Base-by-base conservation (phyloP, 176 grass and related monocot genomes). In the Dendrocalamus sinicus region DNA sequence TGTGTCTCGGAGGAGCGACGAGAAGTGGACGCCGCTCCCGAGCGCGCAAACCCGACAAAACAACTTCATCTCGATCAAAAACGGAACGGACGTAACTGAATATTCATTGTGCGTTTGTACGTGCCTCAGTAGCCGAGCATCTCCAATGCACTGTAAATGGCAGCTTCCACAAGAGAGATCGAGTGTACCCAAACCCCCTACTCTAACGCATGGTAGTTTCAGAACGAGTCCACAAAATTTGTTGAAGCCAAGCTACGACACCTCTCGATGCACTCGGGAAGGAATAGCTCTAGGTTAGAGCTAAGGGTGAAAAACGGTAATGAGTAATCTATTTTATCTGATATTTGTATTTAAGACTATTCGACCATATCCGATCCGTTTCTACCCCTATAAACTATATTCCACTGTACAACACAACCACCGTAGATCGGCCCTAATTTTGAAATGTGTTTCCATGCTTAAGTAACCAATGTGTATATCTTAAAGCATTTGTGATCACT, bases 21-120 rank as follows among this genome's bases (percentile, higher is more conserved):
- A 22, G 35, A 77, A 78, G 39, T 7, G 54, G 75, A 60, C 75
- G 75, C 40, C 40, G 64, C 30, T 8, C 32, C 32, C 32, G 32
- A 35, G 32, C 32, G 32, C 30, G 39, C 57, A 17, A 6, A 19
- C 54, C 69, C 69, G 69, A 72, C 81, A 83, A 83, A 83, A 72
- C 68, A 47, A 22, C 1, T 22, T n/a, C 39, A 73, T 48, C 8
- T 19, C 68, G 22, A 73, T 32, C 41, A 2, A 6, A 24, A 50
- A 48, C 1, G 53, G n/a, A 61, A 15, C 40, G 40, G 30, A 67
- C 62, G 12, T 52, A 67, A 39, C 77, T 62, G n/a, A 61, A 12
- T 62, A 62, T 62, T 62, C 6, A 8, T 12, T 26, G 11, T 23
- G 55, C 10, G 9, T 26, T 61, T 2, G 23, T 62, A 13, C 26